Conservation (phyloP, 75 land plant genomes). For the Picea glauca region DNA sequence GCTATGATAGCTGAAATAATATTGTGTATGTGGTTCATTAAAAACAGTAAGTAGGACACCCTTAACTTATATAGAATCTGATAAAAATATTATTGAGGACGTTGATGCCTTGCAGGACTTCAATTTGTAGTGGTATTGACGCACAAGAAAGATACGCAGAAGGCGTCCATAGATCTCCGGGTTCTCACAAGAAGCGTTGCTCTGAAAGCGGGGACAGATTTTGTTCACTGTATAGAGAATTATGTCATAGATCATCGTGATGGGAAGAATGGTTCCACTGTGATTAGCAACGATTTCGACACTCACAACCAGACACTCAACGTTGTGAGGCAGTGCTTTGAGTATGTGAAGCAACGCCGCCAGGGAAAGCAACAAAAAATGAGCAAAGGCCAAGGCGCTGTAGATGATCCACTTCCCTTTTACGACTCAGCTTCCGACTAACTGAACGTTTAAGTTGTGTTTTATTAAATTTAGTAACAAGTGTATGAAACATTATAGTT, state of each 20-base stretch:
- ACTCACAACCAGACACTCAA: constrained; percentile 1
- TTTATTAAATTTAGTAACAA: no score
- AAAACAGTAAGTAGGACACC: no score
- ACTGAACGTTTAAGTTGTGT: no score
- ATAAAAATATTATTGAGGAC: not conserved
- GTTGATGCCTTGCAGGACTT: constrained; percentile 1
- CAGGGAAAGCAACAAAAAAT: no score
- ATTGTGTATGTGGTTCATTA: not conserved
- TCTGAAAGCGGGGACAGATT: not conserved
- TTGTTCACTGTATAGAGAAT: constrained; percentile 3
- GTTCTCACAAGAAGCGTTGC: not conserved
- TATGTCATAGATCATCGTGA: not conserved
- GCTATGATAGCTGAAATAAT: not conserved
- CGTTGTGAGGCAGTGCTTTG: constrained; percentile 6
- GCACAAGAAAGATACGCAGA: not conserved
- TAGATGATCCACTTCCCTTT: no score
- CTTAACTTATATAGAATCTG: not conserved
- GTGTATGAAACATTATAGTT: no score
- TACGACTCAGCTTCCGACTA: no score
- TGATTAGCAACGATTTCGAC: not conserved
- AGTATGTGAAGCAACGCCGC: not conserved
- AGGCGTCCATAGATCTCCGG: not conserved
- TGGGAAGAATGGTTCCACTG: not conserved
- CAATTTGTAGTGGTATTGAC: constrained; percentile 12
- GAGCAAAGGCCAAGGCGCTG: no score